Base-by-base conservation (phyloP, 371 early-diverging fungal species). In the Phascolomyces articulosus region DNA sequence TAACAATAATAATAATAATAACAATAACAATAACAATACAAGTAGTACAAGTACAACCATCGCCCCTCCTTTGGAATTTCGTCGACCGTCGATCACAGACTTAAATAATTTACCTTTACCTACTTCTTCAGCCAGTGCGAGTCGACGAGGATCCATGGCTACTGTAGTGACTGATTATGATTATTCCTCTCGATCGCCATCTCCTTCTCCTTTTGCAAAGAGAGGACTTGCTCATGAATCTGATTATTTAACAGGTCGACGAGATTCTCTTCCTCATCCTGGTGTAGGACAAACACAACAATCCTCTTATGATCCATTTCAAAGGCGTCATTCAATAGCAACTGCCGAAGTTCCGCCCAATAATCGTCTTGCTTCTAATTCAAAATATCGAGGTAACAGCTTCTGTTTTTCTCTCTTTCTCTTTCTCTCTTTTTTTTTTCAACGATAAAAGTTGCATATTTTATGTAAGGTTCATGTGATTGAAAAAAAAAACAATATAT, bases 241-340 rank as follows among this genome's bases (percentile, higher is more conserved):
- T 18, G 61, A 63, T 20, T 54, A 66, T 54, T 2, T 51, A n/a
- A 13, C 21, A 23, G 24, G 38, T 16, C 65, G 61, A 41, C 61
- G 84, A 63, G 80, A 82, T 62, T 80, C 86, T 10, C 65, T 84
- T 13, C 79, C 83, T 23, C 68, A 55, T 41, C 65, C 64, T 65
- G 67, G 58, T 58, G 67, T 40, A 57, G 66, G 53, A 70, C 73
- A 57, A 6, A 16, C 31, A 18, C 24, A 26, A 64, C 69, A 34
- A 15, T 62, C 58, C 49, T 70, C 29, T 64, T 74, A 74, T 70
- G 76, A 82, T 67, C 62, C 73, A 63, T 74, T 79, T n/a, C 83
- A 83, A 59, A 60, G 87, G 31, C 76, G 87, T 20, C 87, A 87
- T 40, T 87, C 87, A 1, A 87, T 87, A 60, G 85, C 85, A 1